Percentiles rank a stretch among this genome's conserved stretches.
phyloP scores from a whole-genome alignment of 2,329 filamentous ascomycete species.

The Pyricularia grisea region DNA sequence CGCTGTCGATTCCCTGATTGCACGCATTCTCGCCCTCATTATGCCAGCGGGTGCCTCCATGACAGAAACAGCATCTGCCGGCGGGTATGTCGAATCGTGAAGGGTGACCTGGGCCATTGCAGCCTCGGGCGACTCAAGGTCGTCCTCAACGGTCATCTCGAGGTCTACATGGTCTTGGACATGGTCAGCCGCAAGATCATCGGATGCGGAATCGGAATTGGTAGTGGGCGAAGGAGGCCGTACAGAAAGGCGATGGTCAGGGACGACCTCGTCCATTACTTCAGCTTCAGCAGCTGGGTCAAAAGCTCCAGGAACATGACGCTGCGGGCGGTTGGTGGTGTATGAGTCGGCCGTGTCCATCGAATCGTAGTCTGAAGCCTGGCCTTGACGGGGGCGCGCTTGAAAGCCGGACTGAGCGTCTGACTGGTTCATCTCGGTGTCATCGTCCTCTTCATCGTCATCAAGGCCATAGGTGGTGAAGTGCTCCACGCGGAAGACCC shows the following conservation, averaged over 20 bases:
- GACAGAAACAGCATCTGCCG: slow-evolving; percentile 29
- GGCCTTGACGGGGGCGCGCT: not conserved
- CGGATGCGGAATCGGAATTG: slow-evolving; percentile 3
- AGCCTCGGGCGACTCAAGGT: slow-evolving; percentile 25
- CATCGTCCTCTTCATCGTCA: slow-evolving; percentile 51
- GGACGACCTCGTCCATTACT: slow-evolving; percentile 48
- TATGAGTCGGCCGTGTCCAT: slow-evolving; percentile 46
- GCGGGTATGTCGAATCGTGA: slow-evolving; percentile 45
- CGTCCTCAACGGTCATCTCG: slow-evolving; percentile 41
- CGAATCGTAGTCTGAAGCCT: slow-evolving; percentile 12
- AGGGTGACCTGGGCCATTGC: slow-evolving; percentile 12
- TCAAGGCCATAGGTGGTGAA: slow-evolving; percentile 93
- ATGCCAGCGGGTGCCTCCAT: slow-evolving; percentile 50
- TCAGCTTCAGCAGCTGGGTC: slow-evolving; percentile 47
- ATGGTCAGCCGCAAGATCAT: slow-evolving; percentile 5
- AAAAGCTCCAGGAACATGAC: slow-evolving; percentile 70
- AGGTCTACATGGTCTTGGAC: slow-evolving; percentile 5
- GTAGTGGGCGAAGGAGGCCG: slow-evolving; percentile 5
- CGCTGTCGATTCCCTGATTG: slow-evolving; percentile 49
- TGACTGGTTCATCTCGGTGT: slow-evolving; percentile 38
- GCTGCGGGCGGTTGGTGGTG: slow-evolving; percentile 39
- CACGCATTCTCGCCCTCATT: slow-evolving; percentile 54
- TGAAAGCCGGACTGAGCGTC: not conserved
- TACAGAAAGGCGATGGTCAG: slow-evolving; percentile 41
- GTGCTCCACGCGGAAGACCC: slow-evolving; percentile 90